Base-by-base conservation (phyloP, 2,329 filamentous ascomycete species). In the Claviceps capensis region DNA sequence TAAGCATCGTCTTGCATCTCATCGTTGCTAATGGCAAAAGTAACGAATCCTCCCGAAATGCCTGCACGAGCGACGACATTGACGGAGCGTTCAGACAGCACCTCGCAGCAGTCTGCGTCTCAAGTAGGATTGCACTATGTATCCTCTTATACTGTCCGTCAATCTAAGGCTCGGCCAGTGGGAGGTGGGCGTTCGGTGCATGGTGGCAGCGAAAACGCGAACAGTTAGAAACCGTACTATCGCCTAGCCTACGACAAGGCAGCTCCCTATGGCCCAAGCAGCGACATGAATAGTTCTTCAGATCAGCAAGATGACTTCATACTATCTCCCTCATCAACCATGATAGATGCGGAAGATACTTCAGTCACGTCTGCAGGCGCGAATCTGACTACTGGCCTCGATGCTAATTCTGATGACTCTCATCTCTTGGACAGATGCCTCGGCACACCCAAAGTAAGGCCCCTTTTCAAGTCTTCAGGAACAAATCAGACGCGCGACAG, bases 121-220 rank as follows among this genome's bases (percentile, higher is more conserved):
- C 34, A 30, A 34, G 38, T 14, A 40, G 17, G 4, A 37, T n/a
- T 30, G 5, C 17, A 26, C 5, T 11, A 38, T 38, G 14, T 19
- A 13, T 52, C 55, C 19, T 49, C 51, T n/a, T 61, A 57, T 5
- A 59, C 63, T 26, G 58, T 52, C 42, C 57, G 53, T 30, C 51
- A 54, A 9, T 57, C 58, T 16, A 65, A 67, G 37, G 55, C 61
- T 34, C 59, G 58, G 4, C 63, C 64, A 14, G 57, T 57, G 3
- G 60, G 57, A 40, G 54, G 57, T 5, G 42, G 57, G 16, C 46
- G 58, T 36, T 50, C 53, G 1, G 48, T 54, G 5, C 49, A 58
- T 34, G 48, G 56, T 19, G 51, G 49, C 36, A 22, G 17, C 16
- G 26, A 47, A 9, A 9, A 46, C 9, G 47, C 46, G 38, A 48